A percentile compares a stretch with the other conserved stretches of the same genome.
phyloP scores from a whole-genome alignment of 2,329 filamentous ascomycete genomes.

The Botryotinia convoluta region DNA sequence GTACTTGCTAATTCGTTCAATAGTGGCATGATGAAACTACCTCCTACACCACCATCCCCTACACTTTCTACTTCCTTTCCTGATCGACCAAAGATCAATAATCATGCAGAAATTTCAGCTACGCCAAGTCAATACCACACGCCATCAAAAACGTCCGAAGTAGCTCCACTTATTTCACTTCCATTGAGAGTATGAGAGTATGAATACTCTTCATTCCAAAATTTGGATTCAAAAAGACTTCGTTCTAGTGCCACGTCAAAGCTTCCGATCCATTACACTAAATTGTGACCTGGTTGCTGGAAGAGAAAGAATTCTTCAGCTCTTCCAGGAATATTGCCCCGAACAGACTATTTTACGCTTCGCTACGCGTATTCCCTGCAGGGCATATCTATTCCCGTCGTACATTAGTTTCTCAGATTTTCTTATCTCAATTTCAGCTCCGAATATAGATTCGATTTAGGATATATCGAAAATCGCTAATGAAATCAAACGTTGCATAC shows the following conservation, averaged over 20 bases:
- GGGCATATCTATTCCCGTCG: slow-evolving; percentile 5
- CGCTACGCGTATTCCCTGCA: background rate
- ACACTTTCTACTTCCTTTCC: background rate
- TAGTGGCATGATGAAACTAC: slow-evolving; percentile 18
- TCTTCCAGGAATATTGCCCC: background rate
- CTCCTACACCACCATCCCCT: slow-evolving; percentile 12
- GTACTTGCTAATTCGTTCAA: slow-evolving; percentile 14
- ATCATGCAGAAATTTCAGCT: slow-evolving; percentile 17
- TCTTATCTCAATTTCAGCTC: slow-evolving; percentile 17
- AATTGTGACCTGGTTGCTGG: slow-evolving; percentile 4
- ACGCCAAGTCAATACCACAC: slow-evolving; percentile 9
- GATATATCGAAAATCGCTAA: slow-evolving; percentile 3
- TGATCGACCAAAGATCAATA: slow-evolving; percentile 3
- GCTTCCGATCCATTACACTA: slow-evolving; percentile 4
- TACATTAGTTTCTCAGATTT: slow-evolving; percentile 3
- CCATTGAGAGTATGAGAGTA: slow-evolving; percentile 18
- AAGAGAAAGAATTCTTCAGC: slow-evolving; percentile 7
- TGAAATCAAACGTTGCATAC: background rate
- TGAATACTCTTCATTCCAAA: slow-evolving; percentile 3
- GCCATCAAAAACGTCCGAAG: slow-evolving; percentile 2
- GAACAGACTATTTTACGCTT: background rate
- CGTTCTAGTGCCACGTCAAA: background rate
- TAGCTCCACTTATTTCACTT: slow-evolving; percentile 11
- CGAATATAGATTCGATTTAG: slow-evolving; percentile 1
- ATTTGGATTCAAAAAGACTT: background rate